Base-by-base conservation (phyloP, 129 eudicot species). In the Centella asiatica region DNA sequence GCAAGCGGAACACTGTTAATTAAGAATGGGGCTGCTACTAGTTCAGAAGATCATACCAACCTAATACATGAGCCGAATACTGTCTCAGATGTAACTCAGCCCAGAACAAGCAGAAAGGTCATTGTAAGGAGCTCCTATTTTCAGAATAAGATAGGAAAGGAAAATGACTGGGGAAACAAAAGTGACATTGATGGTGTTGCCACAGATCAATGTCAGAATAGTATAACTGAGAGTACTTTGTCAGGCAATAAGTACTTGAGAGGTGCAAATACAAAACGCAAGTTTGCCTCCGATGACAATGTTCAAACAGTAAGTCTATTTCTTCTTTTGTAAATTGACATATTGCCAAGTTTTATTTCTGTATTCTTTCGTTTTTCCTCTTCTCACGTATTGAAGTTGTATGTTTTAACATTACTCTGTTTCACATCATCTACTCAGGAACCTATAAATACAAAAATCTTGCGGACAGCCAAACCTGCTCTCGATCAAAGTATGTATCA, bases 201-300 rank as follows among this genome's bases (percentile, higher is more conserved):
- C 57, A 1, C 26, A 24, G 64, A 44, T 42, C n/a, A 23, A 54
- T 48, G 55, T 36, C 66, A 75, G 25, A 56, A 74, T 51, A 10
- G 60, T 4, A 24, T 3, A 55, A 44, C 39, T 31, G 75, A 65
- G 69, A 55, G 7, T 40, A 19, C 45, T 44, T n/a, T n/a, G n/a
- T 57, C 69, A 32, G n/a, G 47, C 23, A 26, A 42, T 57, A 36
- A 25, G 63, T 33, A 57, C 49, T 28, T 33, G 40, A 76, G 77
- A 72, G 55, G 66, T 59, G 29, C 70, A 60, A 26, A 40, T 27
- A 65, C 62, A 68, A 86, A 83, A 86, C 76, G 95, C 57, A 90
- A 90, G 69, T 46, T 73, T 50, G 60, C 80, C 31, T 17, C 66
- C 11, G 64, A 55, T 13, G 77, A 78, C 14, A 31, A 18, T 70